These are phyloP conservation scores for Acer campestre DNA, from an alignment of 345 rosid species.

Conservation along the genomic window DNA sequence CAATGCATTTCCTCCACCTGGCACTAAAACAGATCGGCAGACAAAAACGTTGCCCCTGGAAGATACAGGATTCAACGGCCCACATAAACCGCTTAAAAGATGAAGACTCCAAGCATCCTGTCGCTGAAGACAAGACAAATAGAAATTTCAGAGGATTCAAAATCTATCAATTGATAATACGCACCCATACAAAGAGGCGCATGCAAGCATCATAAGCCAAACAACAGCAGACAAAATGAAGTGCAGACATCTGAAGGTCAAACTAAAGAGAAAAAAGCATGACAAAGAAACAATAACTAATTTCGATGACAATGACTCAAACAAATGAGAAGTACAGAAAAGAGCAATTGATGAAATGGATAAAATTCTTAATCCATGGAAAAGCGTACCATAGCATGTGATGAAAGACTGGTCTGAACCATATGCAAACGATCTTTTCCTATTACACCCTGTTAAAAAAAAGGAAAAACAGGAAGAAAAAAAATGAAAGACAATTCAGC, in stretches of 20 bases:
- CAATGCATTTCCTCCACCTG: constrained; percentile 51
- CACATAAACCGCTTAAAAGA: constrained; percentile 34
- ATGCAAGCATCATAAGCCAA: not conserved
- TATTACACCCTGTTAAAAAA: constrained; percentile 36
- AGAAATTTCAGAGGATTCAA: constrained; percentile 10
- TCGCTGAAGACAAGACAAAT: constrained; percentile 41
- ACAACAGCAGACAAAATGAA: not conserved
- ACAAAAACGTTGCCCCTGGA: constrained; percentile 49
- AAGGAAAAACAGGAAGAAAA: not conserved
- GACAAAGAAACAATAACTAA: not conserved
- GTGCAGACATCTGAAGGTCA: not conserved
- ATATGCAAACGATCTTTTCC: constrained; percentile 46
- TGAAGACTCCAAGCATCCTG: constrained; percentile 68
- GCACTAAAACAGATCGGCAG: constrained; percentile 59
- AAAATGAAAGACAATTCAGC: constrained; percentile 6
- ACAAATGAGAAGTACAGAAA: not conserved
- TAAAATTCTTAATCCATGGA: not conserved
- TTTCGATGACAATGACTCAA: not conserved
- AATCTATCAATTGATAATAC: not conserved
- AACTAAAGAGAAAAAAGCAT: not conserved
- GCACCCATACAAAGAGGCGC: not conserved
- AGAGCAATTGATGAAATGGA: not conserved
- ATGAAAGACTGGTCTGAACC: constrained; percentile 49
- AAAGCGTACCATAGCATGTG: constrained; percentile 57
- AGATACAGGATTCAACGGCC: constrained; percentile 40